Conservation (phyloP, 441 rosid species). For the Hura crepitans region DNA sequence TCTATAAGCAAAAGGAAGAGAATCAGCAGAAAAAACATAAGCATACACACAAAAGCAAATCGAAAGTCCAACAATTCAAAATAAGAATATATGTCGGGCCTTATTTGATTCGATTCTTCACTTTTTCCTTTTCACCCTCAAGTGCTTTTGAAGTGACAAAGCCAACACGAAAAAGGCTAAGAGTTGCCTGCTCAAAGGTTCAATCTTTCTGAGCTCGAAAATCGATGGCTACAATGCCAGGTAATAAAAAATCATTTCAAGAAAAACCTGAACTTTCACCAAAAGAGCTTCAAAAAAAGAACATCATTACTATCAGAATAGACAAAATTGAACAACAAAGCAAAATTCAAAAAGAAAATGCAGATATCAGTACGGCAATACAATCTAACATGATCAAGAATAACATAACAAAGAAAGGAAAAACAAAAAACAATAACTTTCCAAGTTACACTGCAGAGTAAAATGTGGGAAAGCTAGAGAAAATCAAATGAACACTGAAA, state of each 20-base stretch:
- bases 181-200: slow-evolving; percentile 26
- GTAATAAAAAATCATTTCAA: slow-evolving; percentile 13
- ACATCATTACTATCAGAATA: slow-evolving; percentile 31
- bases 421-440: background rate
- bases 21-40: background rate
- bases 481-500: background rate
- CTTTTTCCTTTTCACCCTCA: background rate
- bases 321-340: background rate
- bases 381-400: background rate
- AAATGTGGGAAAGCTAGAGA: background rate
- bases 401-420: background rate
- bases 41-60: background rate
- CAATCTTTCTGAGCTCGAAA: slow-evolving; percentile 30
- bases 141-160: slow-evolving; percentile 16
- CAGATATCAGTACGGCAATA: background rate
- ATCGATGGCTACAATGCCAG: slow-evolving; percentile 18
- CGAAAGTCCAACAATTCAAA: background rate
- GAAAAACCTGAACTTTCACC: background rate
- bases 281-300: slow-evolving; percentile 34
- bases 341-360: background rate
- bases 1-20: slow-evolving; percentile 16
- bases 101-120: slow-evolving; percentile 32
- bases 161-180: background rate
- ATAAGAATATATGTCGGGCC: slow-evolving; percentile 10
- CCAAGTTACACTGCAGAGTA: slow-evolving; percentile 7